Base-by-base conservation (phyloP, 75 land plant species). In the Pinus tabuliformis region DNA sequence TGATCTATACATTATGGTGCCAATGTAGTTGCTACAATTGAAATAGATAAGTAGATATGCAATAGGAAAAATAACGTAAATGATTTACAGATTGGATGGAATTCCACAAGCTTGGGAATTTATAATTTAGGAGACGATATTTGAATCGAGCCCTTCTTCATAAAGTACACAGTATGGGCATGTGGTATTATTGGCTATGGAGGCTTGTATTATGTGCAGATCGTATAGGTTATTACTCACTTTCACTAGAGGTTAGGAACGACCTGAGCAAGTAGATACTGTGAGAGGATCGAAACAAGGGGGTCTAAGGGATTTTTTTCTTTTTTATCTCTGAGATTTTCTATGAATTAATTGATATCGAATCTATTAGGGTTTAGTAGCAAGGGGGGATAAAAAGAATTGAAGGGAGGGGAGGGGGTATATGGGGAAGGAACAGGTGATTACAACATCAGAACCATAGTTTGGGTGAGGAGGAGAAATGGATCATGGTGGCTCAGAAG, bases 401-500 rank as follows among this genome's bases (percentile, higher is more conserved):
- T 11, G 12, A 11, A 49, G 54, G 11, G 54, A 9, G 21, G 22
- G 83, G 86, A 66, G 21, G 81, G 86, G 56, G 57, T 59, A 52
- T 81, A 64, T 17, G 76, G 71, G 0, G 86, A 77, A 36, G 74
- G n/a, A 36, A 45, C 57, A 4, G 66, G 75, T 7, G 93, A 89
- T 39, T 77, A 78, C 66, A 62, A 82, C 57, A 89, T 84, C 1
- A 95, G 97, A n/a, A 81, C 88, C 58, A 86, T 94, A 9, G 97
- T 94, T 18, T 94, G 97, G 97, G 97, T 94, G 24, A 76, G 95
- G 68, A 73, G 97, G 79, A 83, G 97, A 76, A 94, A 94, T 64
- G 97, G 97, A 26, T 94, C 97, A 5, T 94, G 97, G 97, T 92
- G 97, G 97, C 97, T 92, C 7, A 95, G 97, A 22, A 84, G 90